Conservation (phyloP, 805 yeast genomes). For the Kregervanrija delftensis region DNA sequence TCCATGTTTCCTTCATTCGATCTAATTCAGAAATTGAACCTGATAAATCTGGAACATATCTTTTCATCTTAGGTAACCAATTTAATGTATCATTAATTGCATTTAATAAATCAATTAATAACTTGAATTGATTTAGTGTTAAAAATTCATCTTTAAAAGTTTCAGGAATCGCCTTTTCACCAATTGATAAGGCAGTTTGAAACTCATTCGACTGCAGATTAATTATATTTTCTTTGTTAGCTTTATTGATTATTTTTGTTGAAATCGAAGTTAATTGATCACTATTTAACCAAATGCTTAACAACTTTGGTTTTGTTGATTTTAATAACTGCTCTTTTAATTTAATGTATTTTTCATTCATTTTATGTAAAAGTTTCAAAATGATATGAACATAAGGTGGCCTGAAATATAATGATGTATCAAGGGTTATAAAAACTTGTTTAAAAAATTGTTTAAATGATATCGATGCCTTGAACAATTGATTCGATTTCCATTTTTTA, state of each 20-base stretch:
- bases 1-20: slow-evolving; percentile 26
- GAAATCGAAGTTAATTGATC: slow-evolving; percentile 27
- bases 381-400: slow-evolving; percentile 44
- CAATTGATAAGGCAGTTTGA: slow-evolving; percentile 6
- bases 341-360: slow-evolving; percentile 29
- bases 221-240: slow-evolving; percentile 9
- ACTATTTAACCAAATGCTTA: slow-evolving; percentile 31
- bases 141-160: slow-evolving; percentile 10
- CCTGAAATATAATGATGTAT: slow-evolving; percentile 55
- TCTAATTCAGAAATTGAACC: slow-evolving; percentile 12
- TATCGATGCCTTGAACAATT: slow-evolving; percentile 35
- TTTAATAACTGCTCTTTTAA: slow-evolving; percentile 23
- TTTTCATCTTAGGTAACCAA: slow-evolving; percentile 54
- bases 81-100: slow-evolving; percentile 49
- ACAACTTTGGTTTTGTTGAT: slow-evolving; percentile 7
- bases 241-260: slow-evolving; percentile 20
- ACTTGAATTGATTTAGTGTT: slow-evolving; percentile 37
- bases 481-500: slow-evolving; percentile 22
- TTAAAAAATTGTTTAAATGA: slow-evolving; percentile 42
- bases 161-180: slow-evolving; percentile 1
- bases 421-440: slow-evolving; percentile 44
- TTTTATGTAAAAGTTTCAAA: slow-evolving; percentile 33
- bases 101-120: slow-evolving; percentile 45
- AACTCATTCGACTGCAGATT: slow-evolving; percentile 6
- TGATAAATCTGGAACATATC: slow-evolving; percentile 24